Evolutionary conservation across 331 rosid genomes (phyloP), one percentile per base, ranked within the genome.

Genomic region (Spiraea crenata): DNA sequence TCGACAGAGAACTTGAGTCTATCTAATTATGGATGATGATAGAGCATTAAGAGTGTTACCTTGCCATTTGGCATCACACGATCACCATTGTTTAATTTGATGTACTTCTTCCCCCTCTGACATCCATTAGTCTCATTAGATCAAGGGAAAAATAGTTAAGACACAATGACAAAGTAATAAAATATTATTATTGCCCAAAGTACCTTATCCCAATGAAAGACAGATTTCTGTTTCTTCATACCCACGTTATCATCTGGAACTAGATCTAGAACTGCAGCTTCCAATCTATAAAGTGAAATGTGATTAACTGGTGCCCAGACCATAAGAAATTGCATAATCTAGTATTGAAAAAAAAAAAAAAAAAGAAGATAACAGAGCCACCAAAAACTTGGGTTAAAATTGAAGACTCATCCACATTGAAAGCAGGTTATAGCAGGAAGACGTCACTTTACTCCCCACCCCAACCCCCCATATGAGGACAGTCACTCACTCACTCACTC

Each of bases 161-260:
- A 63, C 4, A 56, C 44, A 39, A 72, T 49, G 5, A 38, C 39
- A 46, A 57, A 25, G 31, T 14, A 70, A 74, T 14, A 75, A 47
- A 59, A 72, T 40, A 47, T 62, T 48, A 15, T 15, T 42, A 72
- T 20, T 14, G 58, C 46, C 55, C 38, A 44, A 42, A 50, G 67
- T 74, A 90, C 98, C 97, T 85, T 93, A 68, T 90, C 98, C 98
- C 98, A 93, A 80, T 90, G 98, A 82, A 71, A 90, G 7, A 77
- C 84, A 40, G 98, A 90, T 81, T 90, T 89, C 62, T 90, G 96
- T 82, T 82, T 93, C 92, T 83, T 49, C 82, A 93, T 89, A 83
- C 95, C 90, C 64, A 86, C 9, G 74, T 87, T 73, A 75, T 93
- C 97, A 84, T 93, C 98, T 35, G 93, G 97, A 31, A 89, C 96